A percentile compares a stretch with the other conserved stretches of the same genome.
phyloP scores from a whole-genome alignment of 2,329 filamentous ascomycete genomes.

The Fusarium torreyae region DNA sequence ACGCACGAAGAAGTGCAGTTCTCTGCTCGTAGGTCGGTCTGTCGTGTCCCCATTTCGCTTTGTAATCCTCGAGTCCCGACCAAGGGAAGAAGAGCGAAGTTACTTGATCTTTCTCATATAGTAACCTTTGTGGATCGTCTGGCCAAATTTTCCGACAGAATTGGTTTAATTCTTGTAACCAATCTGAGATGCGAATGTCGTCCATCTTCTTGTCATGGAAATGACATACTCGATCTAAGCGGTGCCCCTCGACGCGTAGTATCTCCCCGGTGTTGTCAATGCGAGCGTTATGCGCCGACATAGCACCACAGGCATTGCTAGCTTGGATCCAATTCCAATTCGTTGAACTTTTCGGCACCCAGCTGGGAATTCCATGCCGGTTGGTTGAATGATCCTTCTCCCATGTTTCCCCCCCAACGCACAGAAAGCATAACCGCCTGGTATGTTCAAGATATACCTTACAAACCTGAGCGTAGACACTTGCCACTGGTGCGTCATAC shows the following conservation, averaged over 20 bases:
- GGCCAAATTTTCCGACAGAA: conserved; percentile 1
- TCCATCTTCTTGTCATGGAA: background rate
- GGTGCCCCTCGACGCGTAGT: background rate
- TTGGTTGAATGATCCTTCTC: background rate
- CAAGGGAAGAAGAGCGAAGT: background rate
- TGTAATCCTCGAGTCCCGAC: background rate
- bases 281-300: background rate
- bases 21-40: background rate
- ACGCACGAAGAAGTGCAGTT: background rate
- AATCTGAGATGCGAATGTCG: background rate
- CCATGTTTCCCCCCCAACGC: background rate
- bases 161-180: background rate
- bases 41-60: background rate
- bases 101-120: background rate
- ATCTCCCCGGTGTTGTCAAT: background rate
- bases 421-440: background rate
- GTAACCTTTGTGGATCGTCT: background rate
- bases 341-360: background rate
- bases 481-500: background rate
- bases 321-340: background rate
- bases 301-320: background rate
- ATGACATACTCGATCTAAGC: background rate
- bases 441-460: background rate
- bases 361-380: background rate
- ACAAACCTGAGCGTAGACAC: conserved; percentile 2